Conservation (phyloP, 2,329 filamentous ascomycete species). For the Thelonectria rubi region DNA sequence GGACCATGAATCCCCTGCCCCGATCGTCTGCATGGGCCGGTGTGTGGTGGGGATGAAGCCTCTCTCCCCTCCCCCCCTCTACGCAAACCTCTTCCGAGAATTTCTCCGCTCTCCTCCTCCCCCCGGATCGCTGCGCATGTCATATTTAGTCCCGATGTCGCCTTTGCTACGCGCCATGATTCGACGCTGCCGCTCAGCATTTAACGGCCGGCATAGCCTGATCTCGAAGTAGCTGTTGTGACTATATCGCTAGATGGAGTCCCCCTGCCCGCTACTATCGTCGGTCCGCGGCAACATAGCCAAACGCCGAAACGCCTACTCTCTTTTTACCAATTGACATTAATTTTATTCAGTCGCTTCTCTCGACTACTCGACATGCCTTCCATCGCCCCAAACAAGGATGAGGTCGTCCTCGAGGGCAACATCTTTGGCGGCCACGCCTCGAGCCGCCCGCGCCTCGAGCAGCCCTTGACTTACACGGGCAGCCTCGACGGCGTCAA, state of each 20-base stretch:
- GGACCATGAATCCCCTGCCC: not conserved
- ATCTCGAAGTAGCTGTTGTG: constrained; percentile 18
- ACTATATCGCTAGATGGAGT: constrained; percentile 6
- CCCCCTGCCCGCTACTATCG: not conserved
- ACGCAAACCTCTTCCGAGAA: constrained; percentile 38
- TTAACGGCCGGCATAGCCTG: constrained; percentile 34
- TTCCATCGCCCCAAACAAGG: constrained; percentile 39
- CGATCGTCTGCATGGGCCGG: constrained; percentile 12
- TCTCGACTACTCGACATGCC: constrained; percentile 45
- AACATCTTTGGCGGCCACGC: constrained; percentile 45
- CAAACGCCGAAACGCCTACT: not conserved
- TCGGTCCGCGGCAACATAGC: constrained; percentile 12
- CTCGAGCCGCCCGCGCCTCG: constrained; percentile 42
- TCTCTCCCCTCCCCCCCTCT: no score
- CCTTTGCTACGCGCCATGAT: constrained; percentile 41
- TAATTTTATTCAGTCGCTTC: constrained; percentile 15
- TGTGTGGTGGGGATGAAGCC: constrained; percentile 27
- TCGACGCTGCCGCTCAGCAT: constrained; percentile 31
- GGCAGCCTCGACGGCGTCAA: constrained; percentile 53
- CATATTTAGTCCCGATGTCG: constrained; percentile 43
- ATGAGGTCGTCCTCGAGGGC: constrained; percentile 17
- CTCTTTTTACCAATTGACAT: not conserved
- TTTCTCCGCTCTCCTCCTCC: constrained; percentile 41
- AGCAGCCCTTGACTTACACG: constrained; percentile 50
- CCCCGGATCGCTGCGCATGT: constrained; percentile 26